Percentiles rank a stretch among this genome's conserved stretches.
These are phyloP conservation scores for Coniochaeta pulveracea DNA, from an alignment of 2,329 filamentous ascomycete species.

Conservation along the genomic window DNA sequence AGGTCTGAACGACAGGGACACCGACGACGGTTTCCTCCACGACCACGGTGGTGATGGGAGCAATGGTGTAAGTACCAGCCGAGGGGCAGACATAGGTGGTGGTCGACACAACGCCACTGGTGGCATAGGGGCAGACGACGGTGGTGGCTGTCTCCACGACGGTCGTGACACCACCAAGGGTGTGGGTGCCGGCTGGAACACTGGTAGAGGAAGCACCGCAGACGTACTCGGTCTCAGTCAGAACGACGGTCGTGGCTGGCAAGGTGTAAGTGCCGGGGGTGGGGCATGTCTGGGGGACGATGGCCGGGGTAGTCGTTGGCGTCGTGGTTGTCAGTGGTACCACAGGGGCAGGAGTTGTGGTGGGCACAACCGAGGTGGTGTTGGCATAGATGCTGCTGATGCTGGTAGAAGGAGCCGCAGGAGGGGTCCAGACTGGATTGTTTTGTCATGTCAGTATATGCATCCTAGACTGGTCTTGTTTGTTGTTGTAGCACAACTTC, in stretches of 20 bases:
- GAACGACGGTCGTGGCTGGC: slow-evolving; percentile 58
- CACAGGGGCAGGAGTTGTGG: slow-evolving; percentile 6
- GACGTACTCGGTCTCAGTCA: slow-evolving; percentile 57
- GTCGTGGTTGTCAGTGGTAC: slow-evolving; percentile 12
- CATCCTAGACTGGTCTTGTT: too few relatives aligned
- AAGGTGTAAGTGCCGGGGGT: slow-evolving; percentile 66
- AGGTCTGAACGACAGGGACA: slow-evolving; percentile 54
- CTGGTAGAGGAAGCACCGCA: slow-evolving; percentile 50
- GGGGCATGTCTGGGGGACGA: slow-evolving; percentile 43
- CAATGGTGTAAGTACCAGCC: slow-evolving; percentile 67
- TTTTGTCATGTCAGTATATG: too few relatives aligned
- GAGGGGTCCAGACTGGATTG: slow-evolving; percentile 13
- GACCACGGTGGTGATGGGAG: slow-evolving; percentile 52
- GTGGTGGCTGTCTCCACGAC: slow-evolving; percentile 55
- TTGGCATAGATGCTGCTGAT: slow-evolving; percentile 13
- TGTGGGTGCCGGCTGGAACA: slow-evolving; percentile 54
- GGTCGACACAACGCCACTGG: slow-evolving; percentile 51
- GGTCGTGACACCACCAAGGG: slow-evolving; percentile 62
- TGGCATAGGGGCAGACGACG: slow-evolving; percentile 59
- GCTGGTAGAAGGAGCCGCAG: slow-evolving; percentile 15
- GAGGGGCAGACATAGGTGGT: slow-evolving; percentile 65
- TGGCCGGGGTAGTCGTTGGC: slow-evolving; percentile 27
- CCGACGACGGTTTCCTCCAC: slow-evolving; percentile 40
- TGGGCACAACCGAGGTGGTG: slow-evolving; percentile 11
- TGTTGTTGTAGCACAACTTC: too few relatives aligned